Conservation (phyloP, 2,329 filamentous ascomycete genomes). For the Fusarium albidum region DNA sequence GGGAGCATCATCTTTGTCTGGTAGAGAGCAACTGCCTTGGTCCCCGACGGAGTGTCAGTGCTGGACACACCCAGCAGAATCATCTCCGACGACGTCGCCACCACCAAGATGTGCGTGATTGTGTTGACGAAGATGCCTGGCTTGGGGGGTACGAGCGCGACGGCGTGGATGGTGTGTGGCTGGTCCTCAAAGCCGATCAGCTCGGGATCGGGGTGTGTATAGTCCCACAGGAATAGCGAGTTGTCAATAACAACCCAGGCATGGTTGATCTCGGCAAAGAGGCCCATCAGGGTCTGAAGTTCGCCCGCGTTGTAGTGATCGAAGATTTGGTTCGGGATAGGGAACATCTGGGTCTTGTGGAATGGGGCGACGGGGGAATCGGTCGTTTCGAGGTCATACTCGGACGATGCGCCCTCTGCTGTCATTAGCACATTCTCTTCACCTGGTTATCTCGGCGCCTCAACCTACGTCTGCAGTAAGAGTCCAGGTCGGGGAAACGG, state of each 20-base stretch:
- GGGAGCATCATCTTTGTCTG: conserved; percentile 86
- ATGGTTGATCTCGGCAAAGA: conserved; percentile 94
- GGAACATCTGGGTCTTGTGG: conserved; percentile 84
- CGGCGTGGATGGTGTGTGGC: conserved; percentile 85
- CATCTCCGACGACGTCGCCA: conserved; percentile 87
- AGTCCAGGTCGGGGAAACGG: conserved; percentile 87
- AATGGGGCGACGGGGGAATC: conserved; percentile 86
- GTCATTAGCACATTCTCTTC: conserved; percentile 37
- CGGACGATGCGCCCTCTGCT: conserved; percentile 85
- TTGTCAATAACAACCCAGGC: conserved; percentile 98
- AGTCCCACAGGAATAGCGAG: conserved; percentile 96
- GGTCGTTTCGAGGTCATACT: conserved; percentile 80
- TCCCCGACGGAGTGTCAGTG: conserved; percentile 71
- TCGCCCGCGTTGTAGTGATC: conserved; percentile 90
- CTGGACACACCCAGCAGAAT: conserved; percentile 86
- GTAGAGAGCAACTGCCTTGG: conserved; percentile 79
- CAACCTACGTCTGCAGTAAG: conserved; percentile 83
- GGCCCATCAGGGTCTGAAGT: conserved; percentile 90
- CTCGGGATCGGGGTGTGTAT: conserved; percentile 89
- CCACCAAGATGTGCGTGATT: conserved; percentile 88
- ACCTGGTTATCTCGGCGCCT: background rate
- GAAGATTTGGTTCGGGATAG: conserved; percentile 90
- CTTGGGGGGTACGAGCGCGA: conserved; percentile 86
- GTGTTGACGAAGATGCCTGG: conserved; percentile 85
- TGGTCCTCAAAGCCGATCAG: conserved; percentile 93